These are phyloP conservation scores for Zalaria sp. DNA, from an alignment of 2,329 filamentous ascomycete species.

Conservation along the genomic window DNA sequence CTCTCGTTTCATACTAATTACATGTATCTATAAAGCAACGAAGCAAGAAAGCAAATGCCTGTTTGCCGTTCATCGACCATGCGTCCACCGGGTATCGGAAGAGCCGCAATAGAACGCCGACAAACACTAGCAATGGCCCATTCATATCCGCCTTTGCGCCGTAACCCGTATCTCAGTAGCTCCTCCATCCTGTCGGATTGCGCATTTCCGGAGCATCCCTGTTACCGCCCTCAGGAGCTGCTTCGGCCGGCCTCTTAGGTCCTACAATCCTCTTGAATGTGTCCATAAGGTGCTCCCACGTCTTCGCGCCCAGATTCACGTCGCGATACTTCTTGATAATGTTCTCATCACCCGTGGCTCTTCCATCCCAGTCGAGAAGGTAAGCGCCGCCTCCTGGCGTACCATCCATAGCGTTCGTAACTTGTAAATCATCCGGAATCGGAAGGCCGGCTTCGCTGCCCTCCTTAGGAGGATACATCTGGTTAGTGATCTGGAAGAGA, in stretches of 20 bases:
- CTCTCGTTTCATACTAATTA: too few species aligned
- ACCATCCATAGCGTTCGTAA: slow-evolving; percentile 16
- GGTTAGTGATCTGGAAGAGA: slow-evolving; percentile 25
- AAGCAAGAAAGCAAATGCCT: too few species aligned
- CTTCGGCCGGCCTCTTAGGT: slow-evolving; percentile 13
- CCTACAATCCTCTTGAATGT: slow-evolving; percentile 17
- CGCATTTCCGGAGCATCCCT: slow-evolving; percentile 8
- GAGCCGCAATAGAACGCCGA: too few species aligned
- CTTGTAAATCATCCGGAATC: slow-evolving; percentile 13
- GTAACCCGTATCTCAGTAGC: neutral
- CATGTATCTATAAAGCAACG: too few species aligned
- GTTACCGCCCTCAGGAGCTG: slow-evolving; percentile 12
- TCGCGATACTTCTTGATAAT: slow-evolving; percentile 18
- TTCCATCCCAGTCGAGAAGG: slow-evolving; percentile 23
- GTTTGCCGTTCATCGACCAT: too few species aligned
- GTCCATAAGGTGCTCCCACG: slow-evolving; percentile 23
- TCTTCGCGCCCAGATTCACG: slow-evolving; percentile 14
- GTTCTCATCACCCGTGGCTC: slow-evolving; percentile 17
- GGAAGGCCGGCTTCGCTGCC: slow-evolving; percentile 14
- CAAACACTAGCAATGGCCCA: too few species aligned
- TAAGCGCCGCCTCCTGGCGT: slow-evolving; percentile 20
- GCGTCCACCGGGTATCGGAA: too few species aligned
- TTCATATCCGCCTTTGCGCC: too few species aligned
- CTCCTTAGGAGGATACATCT: slow-evolving; percentile 16
- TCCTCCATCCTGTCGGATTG: slow-evolving; percentile 17